These are phyloP conservation scores for Cymbopogon flexuosus DNA, from an alignment of 202 grass and related monocot genomes.

Conservation along the genomic window DNA sequence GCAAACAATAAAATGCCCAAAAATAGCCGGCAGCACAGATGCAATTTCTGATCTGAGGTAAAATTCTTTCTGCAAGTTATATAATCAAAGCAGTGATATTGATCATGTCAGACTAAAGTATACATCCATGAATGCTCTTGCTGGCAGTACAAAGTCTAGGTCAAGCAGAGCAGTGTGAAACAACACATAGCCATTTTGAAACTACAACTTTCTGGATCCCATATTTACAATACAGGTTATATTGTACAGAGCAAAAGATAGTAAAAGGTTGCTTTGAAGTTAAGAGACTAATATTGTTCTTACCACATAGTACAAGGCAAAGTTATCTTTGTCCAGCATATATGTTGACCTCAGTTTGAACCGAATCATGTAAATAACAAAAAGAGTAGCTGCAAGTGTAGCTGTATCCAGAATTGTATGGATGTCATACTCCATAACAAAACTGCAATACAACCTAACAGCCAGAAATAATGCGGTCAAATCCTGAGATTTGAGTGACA, in stretches of 20 bases:
- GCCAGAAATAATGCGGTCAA: conserved; percentile 90
- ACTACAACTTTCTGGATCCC: background rate
- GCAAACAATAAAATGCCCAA: background rate
- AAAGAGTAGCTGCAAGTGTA: conserved; percentile 82
- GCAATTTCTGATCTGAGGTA: background rate
- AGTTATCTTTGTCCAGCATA: conserved; percentile 97
- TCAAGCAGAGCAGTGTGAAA: background rate
- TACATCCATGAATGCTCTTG: background rate
- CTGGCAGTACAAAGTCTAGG: background rate
- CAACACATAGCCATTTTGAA: background rate
- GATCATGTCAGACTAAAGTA: background rate
- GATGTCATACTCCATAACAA: conserved; percentile 99
- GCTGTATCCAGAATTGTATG: conserved; percentile 91
- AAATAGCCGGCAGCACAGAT: background rate
- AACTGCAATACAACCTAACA: conserved; percentile 93
- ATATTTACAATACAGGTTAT: background rate
- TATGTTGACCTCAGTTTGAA: conserved; percentile 87
- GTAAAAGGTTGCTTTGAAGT: background rate
- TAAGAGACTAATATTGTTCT: conserved; percentile 22
- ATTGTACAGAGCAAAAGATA: background rate
- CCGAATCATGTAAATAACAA: conserved; percentile 97
- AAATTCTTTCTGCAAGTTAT: conserved; percentile 9
- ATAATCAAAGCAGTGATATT: background rate
- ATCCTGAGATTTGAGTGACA: conserved; percentile 94
- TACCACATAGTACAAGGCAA: conserved; percentile 89